These are phyloP conservation scores for Lipomyces mesembrius DNA, from an alignment of 805 yeast species.

Conservation along the genomic window DNA sequence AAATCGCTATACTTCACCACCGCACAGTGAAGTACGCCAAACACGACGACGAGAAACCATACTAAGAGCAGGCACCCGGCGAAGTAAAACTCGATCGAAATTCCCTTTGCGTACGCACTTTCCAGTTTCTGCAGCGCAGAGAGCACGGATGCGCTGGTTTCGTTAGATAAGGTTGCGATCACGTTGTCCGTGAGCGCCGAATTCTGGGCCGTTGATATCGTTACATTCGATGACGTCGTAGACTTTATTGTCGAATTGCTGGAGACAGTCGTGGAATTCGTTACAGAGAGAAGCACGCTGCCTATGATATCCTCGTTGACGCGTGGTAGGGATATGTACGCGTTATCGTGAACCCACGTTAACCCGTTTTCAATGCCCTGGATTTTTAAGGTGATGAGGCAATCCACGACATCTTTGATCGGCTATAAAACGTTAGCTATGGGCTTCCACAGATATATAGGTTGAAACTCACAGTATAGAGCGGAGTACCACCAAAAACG, in stretches of 20 bases:
- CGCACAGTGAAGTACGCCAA: slow-evolving; percentile 11
- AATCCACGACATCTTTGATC: slow-evolving; percentile 65
- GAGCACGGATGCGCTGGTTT: slow-evolving; percentile 14
- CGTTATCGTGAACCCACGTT: slow-evolving; percentile 73
- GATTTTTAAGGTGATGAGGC: slow-evolving; percentile 78
- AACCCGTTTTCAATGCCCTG: slow-evolving; percentile 69
- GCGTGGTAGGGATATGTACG: slow-evolving; percentile 63
- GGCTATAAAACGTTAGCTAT: slow-evolving; percentile 52
- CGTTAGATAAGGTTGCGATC: slow-evolving; percentile 10
- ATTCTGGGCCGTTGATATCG: not conserved
- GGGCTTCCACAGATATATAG: not conserved
- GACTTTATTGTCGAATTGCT: not conserved
- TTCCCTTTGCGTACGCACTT: slow-evolving; percentile 16
- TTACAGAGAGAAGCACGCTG: not conserved
- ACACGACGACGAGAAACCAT: slow-evolving; percentile 21
- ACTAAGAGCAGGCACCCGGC: slow-evolving; percentile 25
- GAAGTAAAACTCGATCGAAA: slow-evolving; percentile 22
- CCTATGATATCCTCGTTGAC: slow-evolving; percentile 45
- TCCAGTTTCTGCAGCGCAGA: slow-evolving; percentile 25
- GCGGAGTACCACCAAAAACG: slow-evolving; percentile 69
- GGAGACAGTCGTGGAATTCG: slow-evolving; percentile 1
- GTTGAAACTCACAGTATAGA: slow-evolving; percentile 48
- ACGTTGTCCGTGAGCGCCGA: slow-evolving; percentile 10
- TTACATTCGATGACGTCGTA: slow-evolving; percentile 4
- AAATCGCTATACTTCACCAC: not conserved